Evolutionary conservation across 202 grass and related monocot genomes (phyloP).

Genomic region (Musa balbisiana): DNA sequence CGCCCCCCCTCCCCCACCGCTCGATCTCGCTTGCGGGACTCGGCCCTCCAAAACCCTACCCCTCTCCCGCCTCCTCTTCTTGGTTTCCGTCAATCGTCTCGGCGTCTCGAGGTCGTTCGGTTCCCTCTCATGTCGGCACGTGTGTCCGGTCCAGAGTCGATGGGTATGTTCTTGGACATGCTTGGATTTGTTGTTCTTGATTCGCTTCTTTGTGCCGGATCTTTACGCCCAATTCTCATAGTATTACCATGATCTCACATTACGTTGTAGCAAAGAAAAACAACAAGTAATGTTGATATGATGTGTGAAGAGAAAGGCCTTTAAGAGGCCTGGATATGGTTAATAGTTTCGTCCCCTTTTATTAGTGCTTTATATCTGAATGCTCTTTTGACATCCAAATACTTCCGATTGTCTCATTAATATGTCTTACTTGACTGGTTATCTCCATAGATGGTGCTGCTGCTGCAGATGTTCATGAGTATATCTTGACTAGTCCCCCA

Average conservation of each 20-base stretch:
- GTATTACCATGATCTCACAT: no score
- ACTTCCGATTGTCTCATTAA: background rate
- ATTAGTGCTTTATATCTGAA: no score
- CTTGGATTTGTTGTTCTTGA: background rate
- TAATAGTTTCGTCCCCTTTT: no score
- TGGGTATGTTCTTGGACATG: background rate
- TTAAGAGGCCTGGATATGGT: no score
- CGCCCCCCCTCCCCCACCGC: background rate
- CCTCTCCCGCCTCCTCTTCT: background rate
- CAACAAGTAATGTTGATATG: no score
- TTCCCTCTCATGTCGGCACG: background rate
- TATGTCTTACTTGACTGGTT: background rate
- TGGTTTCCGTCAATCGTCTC: background rate
- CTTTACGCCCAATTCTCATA: background rate
- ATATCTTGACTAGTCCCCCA: constrained; percentile 28
- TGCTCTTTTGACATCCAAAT: background rate
- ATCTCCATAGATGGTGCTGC: background rate
- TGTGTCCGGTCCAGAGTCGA: background rate
- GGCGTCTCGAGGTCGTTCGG: background rate
- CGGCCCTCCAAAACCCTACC: background rate
- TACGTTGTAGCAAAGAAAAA: no score
- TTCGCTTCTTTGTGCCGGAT: background rate
- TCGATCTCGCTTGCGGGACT: background rate
- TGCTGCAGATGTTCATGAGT: constrained; percentile 21
- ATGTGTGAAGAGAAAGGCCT: no score